These are phyloP conservation scores for Chlamydomonas asymmetrica DNA, from an alignment of 139 green algal species.

Conservation along the genomic window DNA sequence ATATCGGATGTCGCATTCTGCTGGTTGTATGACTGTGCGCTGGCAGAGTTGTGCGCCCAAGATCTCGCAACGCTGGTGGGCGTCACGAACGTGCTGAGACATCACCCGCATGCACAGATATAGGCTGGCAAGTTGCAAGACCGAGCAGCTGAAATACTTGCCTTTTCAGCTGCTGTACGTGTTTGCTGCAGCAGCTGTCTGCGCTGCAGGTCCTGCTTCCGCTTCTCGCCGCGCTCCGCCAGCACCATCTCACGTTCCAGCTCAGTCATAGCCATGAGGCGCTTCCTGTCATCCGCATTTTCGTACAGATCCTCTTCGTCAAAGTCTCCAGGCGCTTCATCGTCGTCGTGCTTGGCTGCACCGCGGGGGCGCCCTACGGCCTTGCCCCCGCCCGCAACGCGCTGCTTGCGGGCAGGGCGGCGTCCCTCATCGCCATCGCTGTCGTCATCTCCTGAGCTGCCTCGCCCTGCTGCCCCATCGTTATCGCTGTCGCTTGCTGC, in stretches of 20 bases:
- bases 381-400: not conserved
- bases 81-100: no score
- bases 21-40: no score
- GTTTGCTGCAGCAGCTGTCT: slow-evolving; percentile 37
- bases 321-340: slow-evolving; percentile 33
- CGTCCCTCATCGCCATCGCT: slow-evolving; percentile 12
- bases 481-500: slow-evolving; percentile 19
- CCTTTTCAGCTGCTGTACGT: slow-evolving; percentile 13
- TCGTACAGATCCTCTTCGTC: slow-evolving; percentile 55
- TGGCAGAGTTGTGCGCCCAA: no score
- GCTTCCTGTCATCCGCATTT: slow-evolving; percentile 57
- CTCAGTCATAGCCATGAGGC: slow-evolving; percentile 61
- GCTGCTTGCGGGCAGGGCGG: not conserved
- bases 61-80: no score
- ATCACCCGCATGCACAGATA: no score
- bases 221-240: slow-evolving; percentile 47
- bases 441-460: not conserved
- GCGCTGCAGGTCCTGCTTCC: slow-evolving; percentile 50
- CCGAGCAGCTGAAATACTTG: not conserved
- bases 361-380: no score
- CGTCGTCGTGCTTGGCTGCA: slow-evolving; percentile 34
- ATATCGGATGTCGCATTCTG: no score
- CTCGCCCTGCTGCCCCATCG: no score
- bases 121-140: no score
- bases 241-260: slow-evolving; percentile 71